Evolutionary conservation across 2,329 filamentous ascomycete genomes (phyloP).

Genomic region (Ophiostoma populinum): DNA sequence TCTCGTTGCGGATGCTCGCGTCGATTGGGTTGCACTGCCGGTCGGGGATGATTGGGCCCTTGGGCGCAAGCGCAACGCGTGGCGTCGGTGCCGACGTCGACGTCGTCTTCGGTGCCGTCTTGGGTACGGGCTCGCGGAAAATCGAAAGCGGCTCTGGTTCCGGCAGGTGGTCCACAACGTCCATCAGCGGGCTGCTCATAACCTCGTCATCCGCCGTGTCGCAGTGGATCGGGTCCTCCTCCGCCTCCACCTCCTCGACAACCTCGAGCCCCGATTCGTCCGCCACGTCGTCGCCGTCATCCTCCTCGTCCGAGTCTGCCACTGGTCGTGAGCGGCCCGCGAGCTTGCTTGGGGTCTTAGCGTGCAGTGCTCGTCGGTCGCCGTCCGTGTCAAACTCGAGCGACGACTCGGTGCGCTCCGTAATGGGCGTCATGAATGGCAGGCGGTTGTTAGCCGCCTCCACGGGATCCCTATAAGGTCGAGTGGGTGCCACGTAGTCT

Average conservation of each 20-base stretch:
- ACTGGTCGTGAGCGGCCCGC: slow-evolving; percentile 14
- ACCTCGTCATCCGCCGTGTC: slow-evolving; percentile 8
- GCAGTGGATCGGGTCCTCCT: no score
- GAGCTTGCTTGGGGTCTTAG: slow-evolving; percentile 62
- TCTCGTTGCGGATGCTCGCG: slow-evolving; percentile 52
- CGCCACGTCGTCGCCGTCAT: slow-evolving; percentile 17
- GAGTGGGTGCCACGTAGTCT: slow-evolving; percentile 64
- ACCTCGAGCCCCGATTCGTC: slow-evolving; percentile 13
- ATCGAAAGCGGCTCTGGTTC: slow-evolving; percentile 13
- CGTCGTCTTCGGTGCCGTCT: no score
- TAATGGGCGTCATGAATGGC: slow-evolving; percentile 97
- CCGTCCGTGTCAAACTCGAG: slow-evolving; percentile 47
- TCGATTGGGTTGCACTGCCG: slow-evolving; percentile 79
- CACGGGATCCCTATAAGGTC: slow-evolving; percentile 64
- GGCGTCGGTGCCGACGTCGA: not conserved
- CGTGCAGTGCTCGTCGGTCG: slow-evolving; percentile 37
- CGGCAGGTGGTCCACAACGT: slow-evolving; percentile 26
- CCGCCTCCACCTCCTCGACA: slow-evolving; percentile 18
- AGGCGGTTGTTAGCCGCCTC: slow-evolving; percentile 76
- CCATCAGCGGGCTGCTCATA: slow-evolving; percentile 41
- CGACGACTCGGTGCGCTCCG: slow-evolving; percentile 84
- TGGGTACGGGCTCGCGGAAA: slow-evolving; percentile 23
- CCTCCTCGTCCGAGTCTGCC: slow-evolving; percentile 15
- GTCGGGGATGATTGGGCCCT: slow-evolving; percentile 65
- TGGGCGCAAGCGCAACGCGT: slow-evolving; percentile 17